Base-by-base conservation (phyloP, 257 asterid species). In the Salvia miltiorrhiza region DNA sequence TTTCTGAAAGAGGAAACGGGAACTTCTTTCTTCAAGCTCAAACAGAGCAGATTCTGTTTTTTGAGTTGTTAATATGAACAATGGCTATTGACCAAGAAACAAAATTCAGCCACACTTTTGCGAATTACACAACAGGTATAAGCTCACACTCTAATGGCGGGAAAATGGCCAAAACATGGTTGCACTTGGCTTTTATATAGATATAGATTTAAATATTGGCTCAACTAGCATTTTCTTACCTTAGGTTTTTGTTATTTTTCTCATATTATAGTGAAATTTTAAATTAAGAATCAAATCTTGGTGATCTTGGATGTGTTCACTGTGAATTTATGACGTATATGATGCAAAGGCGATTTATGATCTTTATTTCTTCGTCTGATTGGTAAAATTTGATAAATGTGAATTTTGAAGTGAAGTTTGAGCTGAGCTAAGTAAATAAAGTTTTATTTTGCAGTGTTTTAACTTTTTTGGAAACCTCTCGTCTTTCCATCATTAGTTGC, bases 381-480 rank as follows among this genome's bases (percentile, higher is more conserved):
- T 21, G 12, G 24, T 9, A 53, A 32, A 47, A 16, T 20, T 60
- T n/a, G 9, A 58, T 13, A 33, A 52, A 17, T 28, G 32, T 26
- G 58, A 33, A 44, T 7, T 7, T 43, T 48, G 44, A 35, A 47
- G 20, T 9, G 44, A 64, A 37, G 17, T 53, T 45, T 71, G 9
- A 57, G 50, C 64, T 44, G 1, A 24, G 60, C 32, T 49, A 47
- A 55, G 13, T 6, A 37, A 62, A 19, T 10, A 10, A 44, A 11
- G 9, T 28, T 63, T 35, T 24, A 41, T 70, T 44, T 43, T 49
- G 74, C 80, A 63, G 73, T 7, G 57, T 71, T 54, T 67, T 71
- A 44, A 58, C 40, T 67, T 53, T 71, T 19, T 24, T 47, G 21
- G 55, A 35, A 40, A 26, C 45, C 53, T 23, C 37, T 30, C 12